Conservation (phyloP, 1,139 yeast species). For the Yamadazyma jaroonii region DNA sequence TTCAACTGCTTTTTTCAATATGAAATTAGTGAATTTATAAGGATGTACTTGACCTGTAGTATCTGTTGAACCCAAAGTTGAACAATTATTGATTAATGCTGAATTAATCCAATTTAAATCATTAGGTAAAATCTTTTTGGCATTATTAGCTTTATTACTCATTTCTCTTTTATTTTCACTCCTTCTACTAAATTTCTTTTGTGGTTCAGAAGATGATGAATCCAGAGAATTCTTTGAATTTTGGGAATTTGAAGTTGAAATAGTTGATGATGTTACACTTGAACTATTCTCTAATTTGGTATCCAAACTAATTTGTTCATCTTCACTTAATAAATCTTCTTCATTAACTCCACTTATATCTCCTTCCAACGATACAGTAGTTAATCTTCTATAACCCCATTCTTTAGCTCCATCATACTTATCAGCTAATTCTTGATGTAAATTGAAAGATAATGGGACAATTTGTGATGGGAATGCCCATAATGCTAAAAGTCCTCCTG, state of each 20-base stretch:
- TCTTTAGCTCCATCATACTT: slow-evolving; percentile 75
- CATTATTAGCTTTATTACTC: not conserved
- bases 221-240: not conserved
- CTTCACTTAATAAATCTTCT: slow-evolving; percentile 18
- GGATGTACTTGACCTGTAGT: slow-evolving; percentile 98
- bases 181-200: slow-evolving; percentile 30
- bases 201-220: slow-evolving; percentile 19
- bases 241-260: slow-evolving; percentile 1
- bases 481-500: slow-evolving; percentile 89
- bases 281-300: slow-evolving; percentile 6
- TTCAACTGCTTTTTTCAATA: slow-evolving; percentile 77
- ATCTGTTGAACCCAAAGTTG: slow-evolving; percentile 77
- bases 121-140: slow-evolving; percentile 49
- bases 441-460: slow-evolving; percentile 80
- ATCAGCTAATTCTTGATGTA: slow-evolving; percentile 81
- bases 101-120: slow-evolving; percentile 82
- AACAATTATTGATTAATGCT: slow-evolving; percentile 67
- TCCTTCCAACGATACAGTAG: slow-evolving; percentile 87
- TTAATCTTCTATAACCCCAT: slow-evolving; percentile 91
- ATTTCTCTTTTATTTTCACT: slow-evolving; percentile 7
- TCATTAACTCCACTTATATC: slow-evolving; percentile 48
- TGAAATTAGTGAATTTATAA: slow-evolving; percentile 79
- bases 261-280: slow-evolving; percentile 3
- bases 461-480: slow-evolving; percentile 98
- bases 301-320: slow-evolving; percentile 13